Evolutionary conservation across 441 rosid species (phyloP), one percentile per base, ranked within the genome.

Genomic region (Monsonia emarginata): DNA sequence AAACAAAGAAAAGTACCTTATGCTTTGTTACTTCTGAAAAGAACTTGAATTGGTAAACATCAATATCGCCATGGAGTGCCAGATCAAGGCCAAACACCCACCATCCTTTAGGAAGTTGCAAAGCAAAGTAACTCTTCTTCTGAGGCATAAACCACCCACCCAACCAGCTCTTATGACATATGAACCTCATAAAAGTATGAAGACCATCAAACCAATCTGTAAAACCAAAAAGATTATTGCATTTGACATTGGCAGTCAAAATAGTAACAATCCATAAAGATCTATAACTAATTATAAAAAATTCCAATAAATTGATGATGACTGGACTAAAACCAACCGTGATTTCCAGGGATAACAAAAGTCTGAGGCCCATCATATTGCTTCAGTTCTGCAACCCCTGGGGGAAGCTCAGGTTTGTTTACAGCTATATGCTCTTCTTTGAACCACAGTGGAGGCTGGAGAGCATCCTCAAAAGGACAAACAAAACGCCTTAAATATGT

Each of bases 91-190:
- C 99, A 79, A 95, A 95, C 66, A 95, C 82, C 99, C 99, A 95
- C 99, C 99, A 95, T 28, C 86, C 68, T 74, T 86, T 78, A 7
- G 99, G 99, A 27, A 95, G 90, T 78, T 89, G 97, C 86, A 95
- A 81, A n/a, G 97, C 94, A 82, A 91, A 95, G 73, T 95, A 95
- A 81, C 99, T 95, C 84, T 88, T 91, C 84, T 86, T 91, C 79
- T 91, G 99, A 58, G 99, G 99, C 96, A 95, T 95, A 66, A 91
- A 75, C 99, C 99, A 89, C 73, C 99, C 99, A 24, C 99, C 99
- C 80, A 95, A 83, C 97, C 99, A 95, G 81, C 89, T 95, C 81
- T 95, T 91, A 72, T 91, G 98, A 75, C 99, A 95, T 74, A 95
- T 89, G 76, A 85, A 86, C 81, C 99, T 88, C 97, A 95, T 95